Percentiles rank a stretch among this genome's conserved stretches.
phyloP scores from a whole-genome alignment of 192 early-diverging fungal genomes.

The Backusella luteola region DNA sequence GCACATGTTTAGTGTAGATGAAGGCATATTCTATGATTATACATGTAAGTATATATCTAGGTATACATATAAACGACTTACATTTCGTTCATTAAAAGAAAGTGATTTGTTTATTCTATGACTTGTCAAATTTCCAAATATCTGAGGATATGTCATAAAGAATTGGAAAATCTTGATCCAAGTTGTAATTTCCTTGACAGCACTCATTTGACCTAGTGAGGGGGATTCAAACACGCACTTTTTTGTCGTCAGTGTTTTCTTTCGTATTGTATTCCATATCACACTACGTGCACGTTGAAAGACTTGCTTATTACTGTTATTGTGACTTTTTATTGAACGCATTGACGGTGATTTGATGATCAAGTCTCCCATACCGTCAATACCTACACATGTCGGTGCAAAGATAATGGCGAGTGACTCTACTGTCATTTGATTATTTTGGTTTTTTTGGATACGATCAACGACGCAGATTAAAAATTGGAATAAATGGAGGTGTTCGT shows the following conservation, averaged over 20 bases:
- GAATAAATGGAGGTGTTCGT: constrained; percentile 14
- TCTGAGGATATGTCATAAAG: constrained; percentile 1
- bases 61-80: neutral
- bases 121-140: neutral
- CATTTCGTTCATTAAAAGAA: neutral
- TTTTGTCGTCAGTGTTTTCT: neutral
- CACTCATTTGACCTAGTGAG: neutral
- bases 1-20: neutral
- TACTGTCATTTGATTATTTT: constrained; percentile 10
- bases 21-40: neutral
- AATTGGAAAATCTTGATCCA: constrained; percentile 13
- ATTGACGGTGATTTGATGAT: neutral
- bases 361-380: neutral
- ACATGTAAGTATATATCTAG: neutral
- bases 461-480: neutral
- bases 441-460: constrained; percentile 1
- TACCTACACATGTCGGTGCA: constrained; percentile 9
- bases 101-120: neutral
- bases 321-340: neutral
- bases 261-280: constrained; percentile 6
- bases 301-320: neutral
- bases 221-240: neutral
- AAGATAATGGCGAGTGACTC: constrained; percentile 10
- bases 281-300: neutral
- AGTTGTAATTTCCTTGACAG: neutral